Evolutionary conservation across 148 eudicot species (phyloP).

Genomic region (Silene latifolia): DNA sequence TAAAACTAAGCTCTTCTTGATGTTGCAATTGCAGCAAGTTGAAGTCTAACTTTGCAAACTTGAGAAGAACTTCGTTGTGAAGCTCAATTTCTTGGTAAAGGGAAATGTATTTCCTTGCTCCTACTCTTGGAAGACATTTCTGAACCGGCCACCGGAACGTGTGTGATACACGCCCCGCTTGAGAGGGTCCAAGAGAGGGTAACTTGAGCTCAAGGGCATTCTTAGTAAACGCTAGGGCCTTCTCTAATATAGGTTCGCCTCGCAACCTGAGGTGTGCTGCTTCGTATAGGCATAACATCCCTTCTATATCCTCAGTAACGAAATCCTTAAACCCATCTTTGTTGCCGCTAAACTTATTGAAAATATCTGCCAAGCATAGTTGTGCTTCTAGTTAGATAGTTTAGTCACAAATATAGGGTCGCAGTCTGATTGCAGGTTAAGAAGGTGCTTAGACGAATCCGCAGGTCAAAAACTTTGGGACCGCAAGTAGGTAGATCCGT

Average conservation of each 20-base stretch:
- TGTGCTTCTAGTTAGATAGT: too few relatives aligned
- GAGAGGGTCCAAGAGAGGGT: constrained; percentile 3
- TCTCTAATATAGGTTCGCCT: constrained; percentile 28
- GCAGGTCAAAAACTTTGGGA: too few relatives aligned
- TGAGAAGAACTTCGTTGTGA: constrained; percentile 23
- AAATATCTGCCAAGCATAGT: constrained; percentile 17
- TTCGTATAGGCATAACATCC: constrained; percentile 29
- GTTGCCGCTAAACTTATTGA: constrained; percentile 19
- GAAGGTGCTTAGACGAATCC: too few relatives aligned
- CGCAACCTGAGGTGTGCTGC: constrained; percentile 27
- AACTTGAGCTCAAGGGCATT: constrained; percentile 7
- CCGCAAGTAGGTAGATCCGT: too few relatives aligned
- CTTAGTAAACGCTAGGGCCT: constrained; percentile 24
- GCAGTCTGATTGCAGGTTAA: too few relatives aligned
- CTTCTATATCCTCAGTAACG: constrained; percentile 21
- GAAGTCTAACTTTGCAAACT: constrained; percentile 45
- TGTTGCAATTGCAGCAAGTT: constrained; percentile 38
- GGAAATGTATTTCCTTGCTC: constrained; percentile 35
- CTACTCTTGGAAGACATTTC: constrained; percentile 34
- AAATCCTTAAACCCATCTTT: constrained; percentile 13
- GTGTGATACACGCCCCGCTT: constrained; percentile 20
- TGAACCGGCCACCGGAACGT: constrained; percentile 33
- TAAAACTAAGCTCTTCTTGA: constrained; percentile 30
- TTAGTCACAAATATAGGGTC: too few relatives aligned
- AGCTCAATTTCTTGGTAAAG: constrained; percentile 29